phyloP scores from a whole-genome alignment of 169 alveolate species.

The Amoebophrya sp. region DNA sequence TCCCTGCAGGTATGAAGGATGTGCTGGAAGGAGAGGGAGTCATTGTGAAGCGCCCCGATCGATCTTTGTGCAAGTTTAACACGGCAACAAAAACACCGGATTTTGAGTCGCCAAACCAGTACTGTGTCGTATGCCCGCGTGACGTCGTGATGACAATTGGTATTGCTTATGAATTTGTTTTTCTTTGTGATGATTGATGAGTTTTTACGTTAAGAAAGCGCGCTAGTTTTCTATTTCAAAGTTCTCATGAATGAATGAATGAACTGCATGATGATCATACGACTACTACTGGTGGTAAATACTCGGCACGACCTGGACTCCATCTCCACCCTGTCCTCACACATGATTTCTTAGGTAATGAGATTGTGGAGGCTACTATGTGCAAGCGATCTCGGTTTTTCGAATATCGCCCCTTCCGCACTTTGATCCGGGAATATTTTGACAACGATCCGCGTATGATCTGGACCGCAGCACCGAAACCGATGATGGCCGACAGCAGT shows the following conservation, averaged over 20 bases:
- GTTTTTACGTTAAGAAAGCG: no score
- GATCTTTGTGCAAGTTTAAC: conserved; percentile 15
- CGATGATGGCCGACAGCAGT: conserved; percentile 23
- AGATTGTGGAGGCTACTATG: conserved; percentile 36
- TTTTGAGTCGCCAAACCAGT: conserved; percentile 36
- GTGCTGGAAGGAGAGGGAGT: conserved; percentile 32
- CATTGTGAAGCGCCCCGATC: conserved; percentile 33
- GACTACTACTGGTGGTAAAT: no score
- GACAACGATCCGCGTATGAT: conserved; percentile 31
- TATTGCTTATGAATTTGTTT: neutral
- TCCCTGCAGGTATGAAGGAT: neutral
- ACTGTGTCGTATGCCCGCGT: conserved; percentile 36
- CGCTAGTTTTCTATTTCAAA: no score
- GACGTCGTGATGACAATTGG: conserved; percentile 34
- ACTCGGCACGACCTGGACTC: no score
- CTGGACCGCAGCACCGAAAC: conserved; percentile 35
- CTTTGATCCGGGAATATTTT: conserved; percentile 26
- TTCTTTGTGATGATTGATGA: neutral
- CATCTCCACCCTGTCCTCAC: neutral
- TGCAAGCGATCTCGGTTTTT: conserved; percentile 34
- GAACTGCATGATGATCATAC: no score
- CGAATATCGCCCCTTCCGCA: conserved; percentile 35
- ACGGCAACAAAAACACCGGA: conserved; percentile 32
- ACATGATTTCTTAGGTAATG: conserved; percentile 1
- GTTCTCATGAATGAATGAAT: no score